phyloP scores from a whole-genome alignment of 1,139 yeast genomes.

The Candida glucosophila region DNA sequence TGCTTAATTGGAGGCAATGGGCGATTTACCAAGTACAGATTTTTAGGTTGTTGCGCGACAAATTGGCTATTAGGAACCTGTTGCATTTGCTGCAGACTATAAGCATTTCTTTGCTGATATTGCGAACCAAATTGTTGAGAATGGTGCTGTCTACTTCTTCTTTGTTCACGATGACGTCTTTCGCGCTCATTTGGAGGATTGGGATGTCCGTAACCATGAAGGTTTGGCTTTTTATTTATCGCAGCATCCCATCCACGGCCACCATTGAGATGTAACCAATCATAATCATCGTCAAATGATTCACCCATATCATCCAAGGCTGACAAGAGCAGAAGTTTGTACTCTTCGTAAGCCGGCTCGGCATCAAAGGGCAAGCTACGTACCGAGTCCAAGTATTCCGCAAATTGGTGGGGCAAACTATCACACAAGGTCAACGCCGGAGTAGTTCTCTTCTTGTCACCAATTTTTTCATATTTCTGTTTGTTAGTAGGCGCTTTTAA shows the following conservation, averaged over 20 bases:
- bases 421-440: slow-evolving; percentile 70
- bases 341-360: slow-evolving; percentile 87
- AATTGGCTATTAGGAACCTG: slow-evolving; percentile 22
- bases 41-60: slow-evolving; percentile 38
- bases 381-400: slow-evolving; percentile 76
- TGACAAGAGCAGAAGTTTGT: slow-evolving; percentile 66
- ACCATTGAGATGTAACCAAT: slow-evolving; percentile 89
- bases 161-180: slow-evolving; percentile 40
- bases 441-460: slow-evolving; percentile 86
- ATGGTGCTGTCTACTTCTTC: slow-evolving; percentile 32
- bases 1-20: slow-evolving; percentile 45
- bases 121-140: slow-evolving; percentile 11
- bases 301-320: slow-evolving; percentile 67
- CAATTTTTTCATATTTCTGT: slow-evolving; percentile 93
- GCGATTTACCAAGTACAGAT: slow-evolving; percentile 43
- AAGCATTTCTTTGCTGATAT: slow-evolving; percentile 13
- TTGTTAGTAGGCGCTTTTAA: slow-evolving; percentile 96
- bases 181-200: slow-evolving; percentile 47
- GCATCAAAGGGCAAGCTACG: slow-evolving; percentile 83
- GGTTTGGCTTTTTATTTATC: slow-evolving; percentile 77
- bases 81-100: slow-evolving; percentile 15
- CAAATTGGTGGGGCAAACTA: slow-evolving; percentile 81
- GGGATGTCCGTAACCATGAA: slow-evolving; percentile 81
- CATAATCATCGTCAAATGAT: slow-evolving; percentile 78
- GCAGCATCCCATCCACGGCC: slow-evolving; percentile 89